Evolutionary conservation across 768 basidiomycete genomes (phyloP), one percentile per base, ranked within the genome.

Genomic region (Suillus paluster): DNA sequence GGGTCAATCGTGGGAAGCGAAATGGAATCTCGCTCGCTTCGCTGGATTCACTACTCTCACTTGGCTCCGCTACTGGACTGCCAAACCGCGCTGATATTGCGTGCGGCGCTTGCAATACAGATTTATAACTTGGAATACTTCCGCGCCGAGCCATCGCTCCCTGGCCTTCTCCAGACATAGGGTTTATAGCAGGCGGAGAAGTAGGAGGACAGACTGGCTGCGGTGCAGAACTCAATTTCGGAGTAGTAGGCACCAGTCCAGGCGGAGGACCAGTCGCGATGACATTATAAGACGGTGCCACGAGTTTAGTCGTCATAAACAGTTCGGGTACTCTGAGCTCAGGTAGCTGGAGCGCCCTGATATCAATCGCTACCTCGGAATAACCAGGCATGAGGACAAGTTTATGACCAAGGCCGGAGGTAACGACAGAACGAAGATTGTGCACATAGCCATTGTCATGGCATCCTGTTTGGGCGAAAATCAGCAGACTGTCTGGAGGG

Each of bases 361-460:
- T 85, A 63, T 85, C 86, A 44, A 78, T 70, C 19, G 88, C 88
- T 69, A 87, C 80, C 14, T 88, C 84, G 44, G 78, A 71, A 71
- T 89, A 89, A 60, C 87, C 82, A 75, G 81, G 84, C 54, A 91
- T 79, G 38, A 91, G 79, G 62, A 86, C 80, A 64, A 91, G 77
- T 75, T 89, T 91, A 60, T 86, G 77, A 64, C 82, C 82, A 67
- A 81, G 84, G 36, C 89, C 88, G 34, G 84, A 82, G 48, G 89
- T 89, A 58, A 88, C 83, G 56, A 87, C 82, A 21, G 87, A 85
- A 52, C 83, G 83, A 58, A 91, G 81, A 61, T 79, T 81, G 27
- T 84, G 81, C 56, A 83, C 80, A 75, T 91, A 91, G 66, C 90
- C 89, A 75, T 85, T 86, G 75, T 91, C 89, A 70, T 91, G 90